phyloP scores from a whole-genome alignment of 140 eudicot species.

The Eryngium alpinum region DNA sequence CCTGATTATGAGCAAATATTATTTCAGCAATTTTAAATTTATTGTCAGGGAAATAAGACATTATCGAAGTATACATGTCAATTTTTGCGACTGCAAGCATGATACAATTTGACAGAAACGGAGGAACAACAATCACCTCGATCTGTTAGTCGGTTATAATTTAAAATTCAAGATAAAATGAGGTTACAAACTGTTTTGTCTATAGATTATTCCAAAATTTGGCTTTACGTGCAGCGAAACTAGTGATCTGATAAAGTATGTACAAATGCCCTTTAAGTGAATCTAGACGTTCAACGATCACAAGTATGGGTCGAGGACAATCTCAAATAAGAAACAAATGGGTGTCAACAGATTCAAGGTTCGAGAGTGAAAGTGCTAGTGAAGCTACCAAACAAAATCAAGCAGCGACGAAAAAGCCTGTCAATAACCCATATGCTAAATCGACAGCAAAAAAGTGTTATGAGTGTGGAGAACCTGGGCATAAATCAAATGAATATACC shows the following conservation, averaged over 20 bases:
- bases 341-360: background rate
- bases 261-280: background rate
- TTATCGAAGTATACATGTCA: background rate
- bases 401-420: background rate
- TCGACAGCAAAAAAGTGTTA: background rate
- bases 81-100: background rate
- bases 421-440: background rate
- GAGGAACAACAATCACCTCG: background rate
- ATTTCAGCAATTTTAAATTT: background rate
- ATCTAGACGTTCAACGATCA: background rate
- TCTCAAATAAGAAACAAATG: background rate
- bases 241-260: background rate
- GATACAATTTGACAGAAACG: background rate
- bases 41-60: background rate
- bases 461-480: background rate
- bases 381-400: background rate
- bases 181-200: background rate
- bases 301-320: no score
- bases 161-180: background rate
- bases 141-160: background rate
- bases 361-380: background rate
- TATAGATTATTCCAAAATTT: background rate
- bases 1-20: constrained; percentile 2
- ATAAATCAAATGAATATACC: background rate
- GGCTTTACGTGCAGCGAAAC: background rate